Percentiles rank a stretch among this genome's conserved stretches.
Evolutionary conservation across 805 yeast species (phyloP).

Genomic region (Kluyveromyces siamensis): DNA sequence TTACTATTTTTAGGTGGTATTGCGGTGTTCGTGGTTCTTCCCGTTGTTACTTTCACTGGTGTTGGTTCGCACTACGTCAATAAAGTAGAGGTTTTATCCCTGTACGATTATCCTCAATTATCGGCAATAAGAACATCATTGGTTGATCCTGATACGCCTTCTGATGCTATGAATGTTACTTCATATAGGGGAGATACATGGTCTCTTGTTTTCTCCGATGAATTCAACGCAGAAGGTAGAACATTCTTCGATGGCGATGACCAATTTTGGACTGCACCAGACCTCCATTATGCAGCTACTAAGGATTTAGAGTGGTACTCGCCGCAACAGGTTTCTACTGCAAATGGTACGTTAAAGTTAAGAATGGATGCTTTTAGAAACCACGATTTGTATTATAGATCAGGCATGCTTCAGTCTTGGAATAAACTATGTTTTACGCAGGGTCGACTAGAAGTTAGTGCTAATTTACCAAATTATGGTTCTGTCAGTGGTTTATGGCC

Average conservation of each 20-base stretch:
- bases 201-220: constrained; percentile 82
- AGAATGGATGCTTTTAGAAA: constrained; percentile 75
- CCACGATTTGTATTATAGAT: constrained; percentile 72
- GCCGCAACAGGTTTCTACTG: constrained; percentile 81
- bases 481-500: constrained; percentile 86
- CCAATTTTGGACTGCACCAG: constrained; percentile 82
- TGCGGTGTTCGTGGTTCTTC: constrained; percentile 67
- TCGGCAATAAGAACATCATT: constrained; percentile 43
- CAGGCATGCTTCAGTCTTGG: constrained; percentile 92
- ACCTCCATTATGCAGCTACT: constrained; percentile 80
- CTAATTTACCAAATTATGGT: constrained; percentile 72
- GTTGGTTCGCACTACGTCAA: constrained; percentile 29
- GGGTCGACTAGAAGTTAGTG: constrained; percentile 70
- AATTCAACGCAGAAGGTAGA: constrained; percentile 82
- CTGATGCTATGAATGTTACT: constrained; percentile 36
- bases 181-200: constrained; percentile 57
- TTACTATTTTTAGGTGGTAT: constrained; percentile 50
- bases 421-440: constrained; percentile 83
- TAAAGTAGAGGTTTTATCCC: constrained; percentile 34
- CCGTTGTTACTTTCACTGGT: constrained; percentile 79
- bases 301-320: constrained; percentile 90
- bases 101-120: constrained; percentile 42
- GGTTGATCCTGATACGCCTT: constrained; percentile 58
- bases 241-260: constrained; percentile 88
- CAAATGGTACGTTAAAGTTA: constrained; percentile 58